A percentile compares a stretch with the other conserved stretches of the same genome.
phyloP scores from a whole-genome alignment of 2,329 filamentous ascomycete species.

The Aspergillus glaucus region DNA sequence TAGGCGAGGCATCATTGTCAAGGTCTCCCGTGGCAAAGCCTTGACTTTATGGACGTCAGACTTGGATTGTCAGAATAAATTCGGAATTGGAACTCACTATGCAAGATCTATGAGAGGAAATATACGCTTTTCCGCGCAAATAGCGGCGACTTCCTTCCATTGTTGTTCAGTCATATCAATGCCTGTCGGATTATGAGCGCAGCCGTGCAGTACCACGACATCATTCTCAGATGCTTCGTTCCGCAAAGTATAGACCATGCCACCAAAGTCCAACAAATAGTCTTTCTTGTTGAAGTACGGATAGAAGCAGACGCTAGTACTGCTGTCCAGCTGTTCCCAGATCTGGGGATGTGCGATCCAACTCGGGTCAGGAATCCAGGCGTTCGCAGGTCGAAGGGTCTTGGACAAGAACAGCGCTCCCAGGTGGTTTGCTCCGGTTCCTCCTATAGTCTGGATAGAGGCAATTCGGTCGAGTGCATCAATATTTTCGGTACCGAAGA shows the following conservation, averaged over 20 bases:
- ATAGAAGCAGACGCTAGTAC: constrained; percentile 66
- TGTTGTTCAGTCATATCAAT: constrained; percentile 80
- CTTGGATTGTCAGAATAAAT: no score
- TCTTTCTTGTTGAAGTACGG: constrained; percentile 68
- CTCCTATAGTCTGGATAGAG: constrained; percentile 81
- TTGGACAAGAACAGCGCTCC: constrained; percentile 77
- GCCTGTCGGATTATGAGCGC: constrained; percentile 87
- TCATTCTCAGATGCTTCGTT: background rate
- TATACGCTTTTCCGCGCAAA: constrained; percentile 56
- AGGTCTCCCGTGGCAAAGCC: constrained; percentile 22
- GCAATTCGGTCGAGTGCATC: no score
- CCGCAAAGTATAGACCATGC: constrained; percentile 42
- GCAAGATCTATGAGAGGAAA: constrained; percentile 63
- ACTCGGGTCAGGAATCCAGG: constrained; percentile 81
- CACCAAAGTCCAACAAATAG: constrained; percentile 4
- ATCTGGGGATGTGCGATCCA: constrained; percentile 94
- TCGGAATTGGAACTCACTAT: constrained; percentile 3
- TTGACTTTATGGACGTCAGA: constrained; percentile 1
- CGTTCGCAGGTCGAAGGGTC: constrained; percentile 64
- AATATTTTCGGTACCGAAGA: no score
- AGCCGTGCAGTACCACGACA: constrained; percentile 60
- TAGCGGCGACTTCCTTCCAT: constrained; percentile 66
- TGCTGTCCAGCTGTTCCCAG: constrained; percentile 63
- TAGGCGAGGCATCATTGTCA: constrained; percentile 22
- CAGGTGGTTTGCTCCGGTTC: constrained; percentile 79